These are phyloP conservation scores for Metschnikowia gelsemii DNA, from an alignment of 805 yeast genomes.

Conservation along the genomic window DNA sequence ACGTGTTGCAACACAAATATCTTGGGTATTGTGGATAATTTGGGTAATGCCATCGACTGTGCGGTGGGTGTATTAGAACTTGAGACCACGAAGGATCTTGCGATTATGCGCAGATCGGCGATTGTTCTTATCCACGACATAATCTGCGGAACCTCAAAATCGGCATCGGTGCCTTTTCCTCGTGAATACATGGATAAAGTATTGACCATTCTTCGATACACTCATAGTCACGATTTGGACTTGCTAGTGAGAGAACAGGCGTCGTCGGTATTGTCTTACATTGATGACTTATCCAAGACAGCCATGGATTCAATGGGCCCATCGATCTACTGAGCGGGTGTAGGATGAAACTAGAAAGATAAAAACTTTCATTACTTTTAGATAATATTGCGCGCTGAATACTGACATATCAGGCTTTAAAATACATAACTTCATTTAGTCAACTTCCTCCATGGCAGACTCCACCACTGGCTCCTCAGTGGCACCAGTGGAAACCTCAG, in stretches of 20 bases:
- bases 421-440: constrained; percentile 46
- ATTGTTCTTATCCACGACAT: constrained; percentile 66
- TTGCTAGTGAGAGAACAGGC: constrained; percentile 62
- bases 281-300: constrained; percentile 27
- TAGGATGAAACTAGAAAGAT: too few relatives aligned
- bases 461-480: constrained; percentile 51
- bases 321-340: too few relatives aligned
- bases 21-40: constrained; percentile 44
- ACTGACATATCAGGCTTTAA: constrained; percentile 3
- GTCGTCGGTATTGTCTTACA: constrained; percentile 29
- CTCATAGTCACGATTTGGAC: constrained; percentile 51
- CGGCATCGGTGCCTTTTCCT: constrained; percentile 53
- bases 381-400: constrained; percentile 3
- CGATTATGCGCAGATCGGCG: constrained; percentile 73
- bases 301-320: constrained; percentile 12
- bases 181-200: constrained; percentile 45
- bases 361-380: constrained; percentile 3
- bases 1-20: constrained; percentile 60
- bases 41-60: constrained; percentile 68
- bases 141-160: constrained; percentile 44
- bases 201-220: constrained; percentile 43
- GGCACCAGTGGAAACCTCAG: constrained; percentile 45
- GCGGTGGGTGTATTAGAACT: constrained; percentile 68
- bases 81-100: constrained; percentile 46
- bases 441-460: constrained; percentile 97